Base-by-base conservation (phyloP, 2,329 filamentous ascomycete genomes). In the Aschersonia sp. region DNA sequence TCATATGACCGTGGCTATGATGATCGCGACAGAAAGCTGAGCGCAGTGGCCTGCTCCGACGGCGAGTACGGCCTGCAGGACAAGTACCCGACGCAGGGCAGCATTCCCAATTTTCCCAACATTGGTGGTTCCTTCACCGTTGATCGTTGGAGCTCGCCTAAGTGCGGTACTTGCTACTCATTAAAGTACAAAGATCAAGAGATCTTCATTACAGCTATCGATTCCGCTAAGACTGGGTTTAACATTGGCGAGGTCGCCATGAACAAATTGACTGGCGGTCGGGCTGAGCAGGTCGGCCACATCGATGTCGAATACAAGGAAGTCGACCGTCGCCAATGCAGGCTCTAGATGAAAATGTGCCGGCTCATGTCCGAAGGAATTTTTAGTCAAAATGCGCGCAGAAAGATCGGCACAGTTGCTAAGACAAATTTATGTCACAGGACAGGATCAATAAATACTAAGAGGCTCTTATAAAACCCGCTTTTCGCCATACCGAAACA, bases 1-100 rank as follows among this genome's bases (percentile, higher is more conserved):
- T 82, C 80, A 54, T 91, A 82, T 65, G 85, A 91, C 66, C 65
- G 67, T 30, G 78, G 74, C 59, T 92, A 86, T 67, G 85, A 89
- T 59, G 67, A 82, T 52, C 61, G 61, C 44, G 54, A 54, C 51
- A 74, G 78, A 50, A 70, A 75, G 43, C 61, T 89, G 48, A 70
- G 65, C 35, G 61, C 58, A 4, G 72, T 88, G 43, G 61, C 80
- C 51, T 88, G 83, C 74, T 83, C 78, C 30, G 78, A 86, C 58
- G 83, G 83, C 48, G 45, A 52, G 51, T 80, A 85, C 64, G 83
- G 83, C 49, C 72, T 88, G 51, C 75, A 76, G 53, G 73, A 69
- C 56, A 77, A 77, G 65, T 70, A 70, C 55, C 83, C 75, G 75
- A 78, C 65, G 1, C 75, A 79, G 62, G 70, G 70, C 46, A 56